phyloP scores from a whole-genome alignment of 2,329 filamentous ascomycete genomes.

The Colletotrichum incanum region DNA sequence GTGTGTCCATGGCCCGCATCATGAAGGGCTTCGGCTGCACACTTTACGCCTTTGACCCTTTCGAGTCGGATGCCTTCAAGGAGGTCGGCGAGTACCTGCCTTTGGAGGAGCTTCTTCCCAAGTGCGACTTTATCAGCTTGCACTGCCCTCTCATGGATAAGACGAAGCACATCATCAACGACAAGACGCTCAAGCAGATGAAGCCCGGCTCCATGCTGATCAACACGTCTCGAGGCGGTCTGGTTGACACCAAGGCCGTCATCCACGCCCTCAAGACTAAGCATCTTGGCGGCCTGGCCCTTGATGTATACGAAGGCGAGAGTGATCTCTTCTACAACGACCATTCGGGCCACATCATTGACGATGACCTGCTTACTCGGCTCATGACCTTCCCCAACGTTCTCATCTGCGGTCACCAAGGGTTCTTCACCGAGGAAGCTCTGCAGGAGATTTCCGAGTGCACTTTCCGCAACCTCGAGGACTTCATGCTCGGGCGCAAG shows the following conservation, averaged over 20 bases:
- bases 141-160: conserved; percentile 76
- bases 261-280: conserved; percentile 73
- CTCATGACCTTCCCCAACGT: conserved; percentile 80
- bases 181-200: conserved; percentile 66
- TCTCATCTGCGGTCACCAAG: conserved; percentile 77
- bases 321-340: conserved; percentile 76
- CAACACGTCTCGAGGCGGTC: conserved; percentile 78
- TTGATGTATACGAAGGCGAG: conserved; percentile 80
- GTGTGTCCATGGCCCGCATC: conserved; percentile 73
- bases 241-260: conserved; percentile 74
- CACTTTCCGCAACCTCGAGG: conserved; percentile 71
- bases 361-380: conserved; percentile 77
- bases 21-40: conserved; percentile 76
- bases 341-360: conserved; percentile 75
- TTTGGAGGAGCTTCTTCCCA: conserved; percentile 68
- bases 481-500: conserved; percentile 55
- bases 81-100: conserved; percentile 66
- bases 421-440: conserved; percentile 79
- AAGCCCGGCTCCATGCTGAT: conserved; percentile 74
- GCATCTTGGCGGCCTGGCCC: conserved; percentile 73
- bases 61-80: conserved; percentile 63
- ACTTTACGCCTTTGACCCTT: conserved; percentile 74
- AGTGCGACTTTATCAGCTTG: conserved; percentile 74
- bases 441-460: conserved; percentile 74
- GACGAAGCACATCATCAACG: conserved; percentile 75